phyloP scores from a whole-genome alignment of 1,139 yeast genomes.

The Nakaseomyces delphensis region DNA sequence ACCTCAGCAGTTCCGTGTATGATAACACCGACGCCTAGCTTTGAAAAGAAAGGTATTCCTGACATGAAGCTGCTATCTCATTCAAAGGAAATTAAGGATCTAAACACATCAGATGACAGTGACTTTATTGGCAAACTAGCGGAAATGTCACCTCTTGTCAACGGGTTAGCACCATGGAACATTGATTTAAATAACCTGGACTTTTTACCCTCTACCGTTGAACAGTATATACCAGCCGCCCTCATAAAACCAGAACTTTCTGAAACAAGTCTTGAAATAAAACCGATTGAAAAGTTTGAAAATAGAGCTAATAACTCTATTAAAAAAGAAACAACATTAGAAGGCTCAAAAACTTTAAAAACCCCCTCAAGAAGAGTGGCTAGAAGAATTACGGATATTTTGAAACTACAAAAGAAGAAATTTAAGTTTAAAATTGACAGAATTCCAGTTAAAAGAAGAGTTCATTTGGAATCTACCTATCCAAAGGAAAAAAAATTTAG shows the following conservation, averaged over 20 bases:
- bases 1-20: not conserved
- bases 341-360: not conserved
- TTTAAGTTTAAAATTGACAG: not conserved
- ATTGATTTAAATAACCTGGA: not conserved
- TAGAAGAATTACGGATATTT: not conserved
- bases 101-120: not conserved
- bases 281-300: not conserved
- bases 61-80: not conserved
- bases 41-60: not conserved
- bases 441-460: not conserved
- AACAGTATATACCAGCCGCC: not conserved
- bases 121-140: not conserved
- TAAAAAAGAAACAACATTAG: not conserved
- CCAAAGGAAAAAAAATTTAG: not conserved
- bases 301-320: not conserved
- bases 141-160: constrained; percentile 15
- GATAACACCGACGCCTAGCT: not conserved
- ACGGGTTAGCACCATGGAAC: constrained; percentile 10
- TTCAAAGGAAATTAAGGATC: constrained; percentile 16
- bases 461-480: not conserved
- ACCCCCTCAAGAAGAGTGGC: not conserved
- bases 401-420: not conserved
- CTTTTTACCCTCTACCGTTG: not conserved
- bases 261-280: not conserved
- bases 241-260: not conserved